Base-by-base conservation (phyloP, 1,284 basidiomycete species). In the Malassezia japonica region DNA sequence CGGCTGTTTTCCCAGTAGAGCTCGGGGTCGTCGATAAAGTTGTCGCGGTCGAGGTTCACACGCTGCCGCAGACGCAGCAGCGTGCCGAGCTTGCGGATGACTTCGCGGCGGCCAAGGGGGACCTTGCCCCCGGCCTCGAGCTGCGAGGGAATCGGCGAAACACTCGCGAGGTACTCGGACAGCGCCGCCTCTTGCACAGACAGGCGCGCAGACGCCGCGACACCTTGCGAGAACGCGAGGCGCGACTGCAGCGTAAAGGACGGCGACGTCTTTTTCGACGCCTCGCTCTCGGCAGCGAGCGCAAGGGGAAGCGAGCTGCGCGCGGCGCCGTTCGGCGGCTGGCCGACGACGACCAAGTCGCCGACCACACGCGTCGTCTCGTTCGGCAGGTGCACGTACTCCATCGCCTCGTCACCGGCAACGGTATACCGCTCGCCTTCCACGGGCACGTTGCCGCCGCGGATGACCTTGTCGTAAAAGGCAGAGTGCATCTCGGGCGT, bases 11-110 rank as follows among this genome's bases (percentile, higher is more conserved):
- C 69, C 69, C 69, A 72, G 47, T 69, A 70, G 20, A 67, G 58
- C 34, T 72, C 68, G 16, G 67, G 68, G 38, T 70, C 67, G 47
- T 72, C 69, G 44, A 70, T 57, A 35, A 70, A 68, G 48, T 67
- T 70, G 46, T 69, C 69, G 1, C 55, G 43, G 48, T 64, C 65
- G 3, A 72, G 50, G 36, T 69, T 70, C 27, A 64, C 58, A 3
- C 56, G 56, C 40, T 70, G 66, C 4, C 69, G 59, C 6, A 69
- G 51, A 18, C 59, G 51, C 7, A 72, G 57, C 20, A 72, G 50
- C 1, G 64, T 67, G n/a, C 69, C 69, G 27, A 65, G 62, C 51
- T 69, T 64, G 40, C 61, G 58, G 48, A 72, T 69, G 18, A 68
- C 65, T 24, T 66, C 51, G 32, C 57, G 60, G 18, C 69, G 60